Conservation (phyloP, 2,329 filamentous ascomycete genomes). For the Amesomyces nigricolor region DNA sequence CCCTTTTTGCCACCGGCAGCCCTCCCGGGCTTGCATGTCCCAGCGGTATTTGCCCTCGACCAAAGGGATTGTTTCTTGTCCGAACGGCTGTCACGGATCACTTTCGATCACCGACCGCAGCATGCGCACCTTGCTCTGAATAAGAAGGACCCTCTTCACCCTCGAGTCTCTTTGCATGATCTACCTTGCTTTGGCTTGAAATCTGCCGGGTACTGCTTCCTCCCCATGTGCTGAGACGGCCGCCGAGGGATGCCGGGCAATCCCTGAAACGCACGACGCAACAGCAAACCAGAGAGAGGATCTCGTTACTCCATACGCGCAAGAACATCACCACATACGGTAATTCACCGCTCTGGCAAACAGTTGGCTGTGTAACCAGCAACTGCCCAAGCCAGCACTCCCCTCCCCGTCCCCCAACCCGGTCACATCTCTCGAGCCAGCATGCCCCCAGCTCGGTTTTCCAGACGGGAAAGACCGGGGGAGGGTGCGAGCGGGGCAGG, state of each 20-base stretch:
- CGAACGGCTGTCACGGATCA: conserved; percentile 7
- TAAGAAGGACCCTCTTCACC: neutral
- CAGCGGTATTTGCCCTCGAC: neutral
- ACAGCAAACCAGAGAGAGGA: too few relatives aligned
- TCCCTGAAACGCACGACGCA: too few relatives aligned
- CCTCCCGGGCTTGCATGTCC: neutral
- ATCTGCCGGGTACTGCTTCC: conserved; percentile 17
- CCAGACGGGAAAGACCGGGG: neutral
- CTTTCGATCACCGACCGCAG: conserved; percentile 2
- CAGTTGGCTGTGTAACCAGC: too few relatives aligned
- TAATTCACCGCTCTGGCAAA: too few relatives aligned
- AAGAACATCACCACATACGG: too few relatives aligned
- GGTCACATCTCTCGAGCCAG: too few relatives aligned
- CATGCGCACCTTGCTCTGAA: neutral
- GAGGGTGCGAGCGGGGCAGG: neutral
- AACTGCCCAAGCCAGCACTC: too few relatives aligned
- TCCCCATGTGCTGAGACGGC: conserved; percentile 1
- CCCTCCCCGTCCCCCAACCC: too few relatives aligned
- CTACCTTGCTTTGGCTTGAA: neutral
- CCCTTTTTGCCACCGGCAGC: neutral
- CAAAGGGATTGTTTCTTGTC: neutral
- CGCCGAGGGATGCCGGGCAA: too few relatives aligned
- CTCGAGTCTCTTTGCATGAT: neutral
- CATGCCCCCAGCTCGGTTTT: too few relatives aligned
- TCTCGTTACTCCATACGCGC: too few relatives aligned